These are phyloP conservation scores for Cryptosporidium bovis DNA, from an alignment of 169 alveolate genomes.

Conservation along the genomic window DNA sequence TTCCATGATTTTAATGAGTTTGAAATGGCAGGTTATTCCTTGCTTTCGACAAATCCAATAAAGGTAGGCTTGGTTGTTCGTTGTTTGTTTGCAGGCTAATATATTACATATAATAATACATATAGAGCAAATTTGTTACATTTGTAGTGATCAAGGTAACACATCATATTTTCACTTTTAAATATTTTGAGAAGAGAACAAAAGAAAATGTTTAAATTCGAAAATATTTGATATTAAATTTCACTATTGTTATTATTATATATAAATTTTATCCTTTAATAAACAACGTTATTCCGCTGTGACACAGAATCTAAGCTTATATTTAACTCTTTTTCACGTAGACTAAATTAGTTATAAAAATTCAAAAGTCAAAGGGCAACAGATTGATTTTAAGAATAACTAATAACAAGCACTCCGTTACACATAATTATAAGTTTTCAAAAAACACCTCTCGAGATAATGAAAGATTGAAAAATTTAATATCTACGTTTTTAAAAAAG, in stretches of 20 bases:
- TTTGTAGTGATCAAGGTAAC: no score
- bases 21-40: conserved; percentile 42
- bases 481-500: conserved; percentile 7
- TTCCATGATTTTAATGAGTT: conserved; percentile 43
- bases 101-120: no score
- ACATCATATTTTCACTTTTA: no score
- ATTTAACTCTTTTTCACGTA: not conserved
- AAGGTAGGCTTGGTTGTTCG: conserved; percentile 19
- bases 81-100: not conserved
- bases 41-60: conserved; percentile 9
- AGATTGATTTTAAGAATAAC: conserved; percentile 30
- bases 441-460: conserved; percentile 23
- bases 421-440: conserved; percentile 38
- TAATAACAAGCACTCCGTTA: conserved; percentile 52
- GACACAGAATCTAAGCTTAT: not conserved
- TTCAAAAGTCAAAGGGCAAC: conserved; percentile 56
- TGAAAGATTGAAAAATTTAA: conserved; percentile 33
- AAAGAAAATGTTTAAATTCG: no score
- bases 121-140: no score
- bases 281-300: not conserved
- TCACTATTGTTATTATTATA: not conserved
- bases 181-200: no score
- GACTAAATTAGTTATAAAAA: conserved; percentile 46
- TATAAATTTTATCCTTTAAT: not conserved
- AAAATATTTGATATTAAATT: not conserved